phyloP scores from a whole-genome alignment of 805 yeast genomes.

The Zygoascus bituminiphila region DNA sequence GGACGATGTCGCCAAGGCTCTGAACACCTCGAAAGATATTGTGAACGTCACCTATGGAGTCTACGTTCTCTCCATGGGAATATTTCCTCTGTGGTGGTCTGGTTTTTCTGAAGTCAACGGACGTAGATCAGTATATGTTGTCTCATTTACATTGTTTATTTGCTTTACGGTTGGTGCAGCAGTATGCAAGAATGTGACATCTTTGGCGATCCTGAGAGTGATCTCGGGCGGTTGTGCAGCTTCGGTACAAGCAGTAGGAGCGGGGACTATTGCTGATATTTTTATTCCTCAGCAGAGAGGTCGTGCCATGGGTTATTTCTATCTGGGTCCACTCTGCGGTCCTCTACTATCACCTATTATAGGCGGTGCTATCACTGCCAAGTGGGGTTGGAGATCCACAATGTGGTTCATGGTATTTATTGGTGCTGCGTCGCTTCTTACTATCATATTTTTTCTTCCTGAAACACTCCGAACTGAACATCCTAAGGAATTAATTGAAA shows the following conservation, averaged over 20 bases:
- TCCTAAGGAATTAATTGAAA: not conserved
- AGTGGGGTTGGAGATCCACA: constrained; percentile 84
- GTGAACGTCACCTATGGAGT: constrained; percentile 78
- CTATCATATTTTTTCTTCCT: constrained; percentile 55
- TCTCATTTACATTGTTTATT: constrained; percentile 54
- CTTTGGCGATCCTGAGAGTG: constrained; percentile 61
- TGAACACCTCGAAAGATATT: constrained; percentile 48
- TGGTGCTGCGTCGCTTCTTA: constrained; percentile 43
- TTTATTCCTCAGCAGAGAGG: constrained; percentile 65
- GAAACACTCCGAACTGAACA: constrained; percentile 55
- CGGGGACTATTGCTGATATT: constrained; percentile 77
- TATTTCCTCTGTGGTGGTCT: constrained; percentile 88
- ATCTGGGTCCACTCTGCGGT: constrained; percentile 73
- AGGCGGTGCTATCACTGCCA: constrained; percentile 64
- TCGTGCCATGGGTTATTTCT: constrained; percentile 67
- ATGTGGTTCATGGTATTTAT: constrained; percentile 75
- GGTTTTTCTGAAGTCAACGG: constrained; percentile 69
- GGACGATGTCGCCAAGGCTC: constrained; percentile 44
- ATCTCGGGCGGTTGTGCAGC: constrained; percentile 77
- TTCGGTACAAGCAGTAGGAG: constrained; percentile 82
- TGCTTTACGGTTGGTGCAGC: constrained; percentile 71
- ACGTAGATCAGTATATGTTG: constrained; percentile 61
- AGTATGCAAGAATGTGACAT: constrained; percentile 48
- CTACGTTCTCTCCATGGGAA: constrained; percentile 62
- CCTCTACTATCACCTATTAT: constrained; percentile 73